A percentile compares a stretch with the other conserved stretches of the same genome.
Conservation (phyloP, 306 rosid species). For the Glycine latifolia region DNA sequence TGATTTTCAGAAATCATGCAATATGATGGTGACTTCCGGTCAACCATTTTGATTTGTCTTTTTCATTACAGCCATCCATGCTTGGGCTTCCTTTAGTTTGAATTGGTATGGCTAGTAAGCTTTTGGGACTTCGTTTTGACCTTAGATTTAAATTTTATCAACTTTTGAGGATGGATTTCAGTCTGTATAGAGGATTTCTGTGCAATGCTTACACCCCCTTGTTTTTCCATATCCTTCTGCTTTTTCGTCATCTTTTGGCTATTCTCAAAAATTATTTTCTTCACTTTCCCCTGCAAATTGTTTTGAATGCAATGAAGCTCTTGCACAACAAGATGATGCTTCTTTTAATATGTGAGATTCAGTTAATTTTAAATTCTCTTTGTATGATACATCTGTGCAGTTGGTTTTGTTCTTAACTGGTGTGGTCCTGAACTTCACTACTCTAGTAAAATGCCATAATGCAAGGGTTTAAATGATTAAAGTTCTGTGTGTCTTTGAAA, state of each 20-base stretch:
- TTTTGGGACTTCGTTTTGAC: constrained; percentile 22
- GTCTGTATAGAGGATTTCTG: no score
- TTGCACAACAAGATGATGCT: constrained; percentile 19
- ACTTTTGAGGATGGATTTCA: not conserved
- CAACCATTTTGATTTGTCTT: constrained; percentile 1
- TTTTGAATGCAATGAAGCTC: not conserved
- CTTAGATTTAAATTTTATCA: not conserved
- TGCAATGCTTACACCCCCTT: not conserved
- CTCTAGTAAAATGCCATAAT: constrained; percentile 26
- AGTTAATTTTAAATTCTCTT: not conserved
- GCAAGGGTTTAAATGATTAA: constrained; percentile 8
- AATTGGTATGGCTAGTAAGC: constrained; percentile 8
- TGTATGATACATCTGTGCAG: constrained; percentile 2
- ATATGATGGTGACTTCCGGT: not conserved
- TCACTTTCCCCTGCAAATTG: no score
- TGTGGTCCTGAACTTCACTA: constrained; percentile 26
- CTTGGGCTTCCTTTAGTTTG: constrained; percentile 16
- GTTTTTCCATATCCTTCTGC: no score
- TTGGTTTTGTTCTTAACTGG: constrained; percentile 25
- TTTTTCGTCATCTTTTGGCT: no score
- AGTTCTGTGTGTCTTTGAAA: constrained; percentile 17
- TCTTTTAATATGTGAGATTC: not conserved
- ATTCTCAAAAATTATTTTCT: no score
- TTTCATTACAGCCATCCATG: not conserved
- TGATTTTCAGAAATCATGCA: not conserved